These are phyloP conservation scores for Rhodotorula sphaerocarpa DNA, from an alignment of 768 basidiomycete species.

Conservation along the genomic window DNA sequence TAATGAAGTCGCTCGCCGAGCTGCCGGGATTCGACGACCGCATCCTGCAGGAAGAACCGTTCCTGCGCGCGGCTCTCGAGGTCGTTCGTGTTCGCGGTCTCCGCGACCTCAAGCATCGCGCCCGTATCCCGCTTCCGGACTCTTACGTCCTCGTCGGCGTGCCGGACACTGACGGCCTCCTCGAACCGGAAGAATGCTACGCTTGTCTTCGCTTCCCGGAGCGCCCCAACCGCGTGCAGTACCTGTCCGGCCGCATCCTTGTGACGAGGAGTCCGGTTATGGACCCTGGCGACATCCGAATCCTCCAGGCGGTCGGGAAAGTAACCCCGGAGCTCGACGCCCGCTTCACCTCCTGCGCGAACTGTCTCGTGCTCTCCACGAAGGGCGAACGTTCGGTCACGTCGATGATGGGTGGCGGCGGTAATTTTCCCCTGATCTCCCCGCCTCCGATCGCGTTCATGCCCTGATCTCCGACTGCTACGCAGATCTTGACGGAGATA, in stretches of 20 bases:
- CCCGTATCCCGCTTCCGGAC: conserved; percentile 62
- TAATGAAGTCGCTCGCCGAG: conserved; percentile 48
- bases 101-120: conserved; percentile 65
- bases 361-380: conserved; percentile 30
- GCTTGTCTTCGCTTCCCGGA: conserved; percentile 46
- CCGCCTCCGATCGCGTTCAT: neutral
- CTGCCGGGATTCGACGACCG: neutral
- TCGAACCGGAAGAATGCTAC: conserved; percentile 51
- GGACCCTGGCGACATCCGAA: conserved; percentile 65
- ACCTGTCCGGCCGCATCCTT: conserved; percentile 55
- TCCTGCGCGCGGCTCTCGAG: conserved; percentile 54
- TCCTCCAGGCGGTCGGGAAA: conserved; percentile 43
- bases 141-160: conserved; percentile 69
- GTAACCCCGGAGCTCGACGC: neutral
- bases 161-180: conserved; percentile 57
- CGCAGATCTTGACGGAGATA: conserved; percentile 22
- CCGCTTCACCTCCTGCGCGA: conserved; percentile 3
- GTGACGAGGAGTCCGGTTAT: conserved; percentile 66
- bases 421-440: neutral
- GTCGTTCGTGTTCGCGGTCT: conserved; percentile 60
- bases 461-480: neutral
- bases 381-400: conserved; percentile 3
- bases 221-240: conserved; percentile 48
- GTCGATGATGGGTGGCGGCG: conserved; percentile 27
- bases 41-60: conserved; percentile 42